Evolutionary conservation across 805 yeast species (phyloP).

Genomic region (Lipomyces lipofer): DNA sequence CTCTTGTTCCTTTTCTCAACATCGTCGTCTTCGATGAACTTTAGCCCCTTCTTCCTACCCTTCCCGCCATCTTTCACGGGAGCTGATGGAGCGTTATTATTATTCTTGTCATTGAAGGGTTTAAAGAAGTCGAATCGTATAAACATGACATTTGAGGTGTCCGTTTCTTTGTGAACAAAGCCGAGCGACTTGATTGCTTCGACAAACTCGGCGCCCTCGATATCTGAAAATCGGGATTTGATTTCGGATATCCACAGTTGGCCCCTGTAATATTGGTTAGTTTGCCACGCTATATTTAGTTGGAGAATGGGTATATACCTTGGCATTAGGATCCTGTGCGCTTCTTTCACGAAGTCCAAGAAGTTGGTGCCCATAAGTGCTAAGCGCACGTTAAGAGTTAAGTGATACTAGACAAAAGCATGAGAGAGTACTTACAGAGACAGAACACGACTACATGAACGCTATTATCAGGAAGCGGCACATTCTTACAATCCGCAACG

Average conservation of each 20-base stretch:
- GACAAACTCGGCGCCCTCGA: slow-evolving; percentile 59
- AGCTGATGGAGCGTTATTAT: too few species aligned
- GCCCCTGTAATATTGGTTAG: slow-evolving; percentile 52
- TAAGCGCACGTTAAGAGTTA: neutral
- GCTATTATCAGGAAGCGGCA: slow-evolving; percentile 76
- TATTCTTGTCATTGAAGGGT: too few species aligned
- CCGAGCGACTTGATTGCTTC: slow-evolving; percentile 75
- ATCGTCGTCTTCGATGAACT: slow-evolving; percentile 68
- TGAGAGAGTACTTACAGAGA: slow-evolving; percentile 45
- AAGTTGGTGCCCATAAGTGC: slow-evolving; percentile 96
- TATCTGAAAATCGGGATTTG: slow-evolving; percentile 83
- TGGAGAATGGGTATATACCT: slow-evolving; percentile 4
- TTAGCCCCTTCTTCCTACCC: slow-evolving; percentile 33
- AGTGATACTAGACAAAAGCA: neutral
- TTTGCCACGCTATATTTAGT: too few species aligned
- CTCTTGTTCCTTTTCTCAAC: slow-evolving; percentile 64
- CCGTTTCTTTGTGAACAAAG: slow-evolving; percentile 84
- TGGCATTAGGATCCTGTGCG: slow-evolving; percentile 80
- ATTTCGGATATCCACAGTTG: slow-evolving; percentile 98
- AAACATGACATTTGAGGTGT: slow-evolving; percentile 87
- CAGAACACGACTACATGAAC: slow-evolving; percentile 91
- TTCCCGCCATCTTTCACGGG: too few species aligned
- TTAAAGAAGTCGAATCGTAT: slow-evolving; percentile 91
- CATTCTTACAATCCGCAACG: slow-evolving; percentile 93
- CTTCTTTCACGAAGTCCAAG: slow-evolving; percentile 87